A percentile compares a stretch with the other conserved stretches of the same genome.
Conservation (phyloP, 2,329 filamentous ascomycete species). For the Graphium sp. region DNA sequence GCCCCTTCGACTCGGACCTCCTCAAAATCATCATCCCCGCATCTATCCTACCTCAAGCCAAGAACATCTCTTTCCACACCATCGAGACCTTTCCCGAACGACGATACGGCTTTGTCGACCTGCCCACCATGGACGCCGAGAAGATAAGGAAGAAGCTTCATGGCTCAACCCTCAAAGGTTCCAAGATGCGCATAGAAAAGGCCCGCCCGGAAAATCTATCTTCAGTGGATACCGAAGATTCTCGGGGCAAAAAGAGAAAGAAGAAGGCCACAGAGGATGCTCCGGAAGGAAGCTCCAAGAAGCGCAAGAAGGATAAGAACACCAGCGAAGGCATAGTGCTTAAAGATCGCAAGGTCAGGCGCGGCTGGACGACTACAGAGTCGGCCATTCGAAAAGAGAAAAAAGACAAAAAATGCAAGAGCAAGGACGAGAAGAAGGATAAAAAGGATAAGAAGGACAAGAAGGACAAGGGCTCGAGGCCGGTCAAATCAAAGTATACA, state of each 20-base stretch:
- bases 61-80: constrained; percentile 75
- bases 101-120: constrained; percentile 76
- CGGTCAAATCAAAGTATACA: constrained; percentile 60
- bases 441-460: constrained; percentile 31
- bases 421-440: constrained; percentile 25
- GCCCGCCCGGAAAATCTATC: constrained; percentile 42
- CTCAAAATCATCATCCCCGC: constrained; percentile 56
- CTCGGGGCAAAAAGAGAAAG: constrained; percentile 21
- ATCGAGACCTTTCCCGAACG: constrained; percentile 80
- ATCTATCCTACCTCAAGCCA: constrained; percentile 46
- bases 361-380: constrained; percentile 68
- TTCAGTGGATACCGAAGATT: constrained; percentile 15
- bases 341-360: constrained; percentile 62
- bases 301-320: constrained; percentile 32
- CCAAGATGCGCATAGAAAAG: constrained; percentile 70
- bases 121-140: constrained; percentile 70
- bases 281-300: constrained; percentile 18
- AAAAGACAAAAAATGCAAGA: constrained; percentile 22
- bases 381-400: constrained; percentile 29
- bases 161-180: constrained; percentile 68
- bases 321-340: constrained; percentile 53
- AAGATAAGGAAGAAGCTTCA: constrained; percentile 84
- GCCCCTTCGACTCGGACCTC: constrained; percentile 64
- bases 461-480: constrained; percentile 38
- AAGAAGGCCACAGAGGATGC: constrained; percentile 17